Percentiles rank a stretch among this genome's conserved stretches.
phyloP scores from a whole-genome alignment of 2,329 filamentous ascomycete species.

The Corinectria fuckeliana region DNA sequence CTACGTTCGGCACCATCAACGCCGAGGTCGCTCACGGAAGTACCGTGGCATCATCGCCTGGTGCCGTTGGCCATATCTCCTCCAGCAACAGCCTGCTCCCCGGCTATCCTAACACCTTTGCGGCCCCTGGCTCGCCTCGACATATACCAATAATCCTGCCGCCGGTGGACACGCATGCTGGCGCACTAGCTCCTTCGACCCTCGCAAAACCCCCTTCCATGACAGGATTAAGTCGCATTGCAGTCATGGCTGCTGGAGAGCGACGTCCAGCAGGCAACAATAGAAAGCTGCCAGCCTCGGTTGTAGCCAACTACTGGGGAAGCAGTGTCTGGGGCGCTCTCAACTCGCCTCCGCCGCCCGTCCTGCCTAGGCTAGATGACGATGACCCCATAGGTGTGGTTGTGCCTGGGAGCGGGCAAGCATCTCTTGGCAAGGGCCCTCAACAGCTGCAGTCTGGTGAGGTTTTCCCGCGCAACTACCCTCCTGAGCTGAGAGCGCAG shows the following conservation, averaged over 20 bases:
- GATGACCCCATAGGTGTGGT: slow-evolving; percentile 52
- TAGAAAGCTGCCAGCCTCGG: slow-evolving; percentile 79
- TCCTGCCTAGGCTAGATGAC: slow-evolving; percentile 43
- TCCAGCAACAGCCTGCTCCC: slow-evolving; percentile 82
- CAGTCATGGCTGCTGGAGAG: slow-evolving; percentile 82
- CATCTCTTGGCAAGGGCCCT: slow-evolving; percentile 38
- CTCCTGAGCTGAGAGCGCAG: slow-evolving; percentile 80
- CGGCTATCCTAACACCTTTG: slow-evolving; percentile 52
- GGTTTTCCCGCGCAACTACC: slow-evolving; percentile 78
- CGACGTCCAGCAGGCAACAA: slow-evolving; percentile 70
- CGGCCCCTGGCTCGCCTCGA: slow-evolving; percentile 39
- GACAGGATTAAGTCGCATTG: slow-evolving; percentile 86
- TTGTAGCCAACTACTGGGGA: slow-evolving; percentile 94
- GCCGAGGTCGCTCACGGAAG: slow-evolving; percentile 47
- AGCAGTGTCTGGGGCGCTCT: slow-evolving; percentile 73
- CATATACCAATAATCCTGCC: slow-evolving; percentile 42
- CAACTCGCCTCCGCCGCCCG: slow-evolving; percentile 38
- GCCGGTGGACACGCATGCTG: slow-evolving; percentile 56
- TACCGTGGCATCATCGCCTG: slow-evolving; percentile 56
- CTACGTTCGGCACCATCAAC: slow-evolving; percentile 60
- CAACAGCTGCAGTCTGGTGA: slow-evolving; percentile 50
- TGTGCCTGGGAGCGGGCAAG: slow-evolving; percentile 41
- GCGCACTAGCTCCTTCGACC: slow-evolving; percentile 80
- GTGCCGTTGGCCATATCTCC: slow-evolving; percentile 85
- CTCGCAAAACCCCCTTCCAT: slow-evolving; percentile 82